Conservation (phyloP, 75 land plant genomes). For the Cryptomeria japonica region DNA sequence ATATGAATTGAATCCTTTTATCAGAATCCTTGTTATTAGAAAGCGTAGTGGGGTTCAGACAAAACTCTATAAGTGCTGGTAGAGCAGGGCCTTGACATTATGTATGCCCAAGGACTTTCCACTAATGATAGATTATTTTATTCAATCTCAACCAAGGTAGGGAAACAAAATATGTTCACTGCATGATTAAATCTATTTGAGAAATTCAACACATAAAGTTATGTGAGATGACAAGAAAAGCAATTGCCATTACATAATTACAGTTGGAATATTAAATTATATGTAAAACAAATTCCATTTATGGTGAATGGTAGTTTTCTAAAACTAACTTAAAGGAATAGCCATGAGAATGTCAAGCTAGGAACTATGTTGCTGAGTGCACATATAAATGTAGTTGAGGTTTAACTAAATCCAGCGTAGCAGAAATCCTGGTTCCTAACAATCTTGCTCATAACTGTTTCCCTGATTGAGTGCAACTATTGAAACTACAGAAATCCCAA, state of each 20-base stretch:
- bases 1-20: too few relatives aligned
- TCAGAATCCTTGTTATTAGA: too few relatives aligned
- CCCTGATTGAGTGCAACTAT: background rate
- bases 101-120: too few relatives aligned
- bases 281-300: background rate
- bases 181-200: too few relatives aligned
- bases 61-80: too few relatives aligned
- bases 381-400: conserved; percentile 71
- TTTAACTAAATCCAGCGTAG: conserved; percentile 46
- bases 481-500: background rate
- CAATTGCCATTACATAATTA: background rate
- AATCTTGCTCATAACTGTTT: conserved; percentile 27
- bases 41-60: too few relatives aligned
- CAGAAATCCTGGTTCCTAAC: conserved; percentile 41
- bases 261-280: background rate
- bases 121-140: too few relatives aligned
- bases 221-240: background rate
- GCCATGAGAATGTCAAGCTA: conserved; percentile 64
- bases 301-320: background rate
- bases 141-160: too few relatives aligned
- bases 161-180: too few relatives aligned
- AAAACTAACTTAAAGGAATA: conserved; percentile 46
- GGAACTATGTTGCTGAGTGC: conserved; percentile 66
- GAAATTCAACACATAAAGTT: too few relatives aligned
- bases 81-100: too few relatives aligned